These are phyloP conservation scores for Trichoderma atroviride DNA, from an alignment of 2,329 filamentous ascomycete species.

Conservation along the genomic window DNA sequence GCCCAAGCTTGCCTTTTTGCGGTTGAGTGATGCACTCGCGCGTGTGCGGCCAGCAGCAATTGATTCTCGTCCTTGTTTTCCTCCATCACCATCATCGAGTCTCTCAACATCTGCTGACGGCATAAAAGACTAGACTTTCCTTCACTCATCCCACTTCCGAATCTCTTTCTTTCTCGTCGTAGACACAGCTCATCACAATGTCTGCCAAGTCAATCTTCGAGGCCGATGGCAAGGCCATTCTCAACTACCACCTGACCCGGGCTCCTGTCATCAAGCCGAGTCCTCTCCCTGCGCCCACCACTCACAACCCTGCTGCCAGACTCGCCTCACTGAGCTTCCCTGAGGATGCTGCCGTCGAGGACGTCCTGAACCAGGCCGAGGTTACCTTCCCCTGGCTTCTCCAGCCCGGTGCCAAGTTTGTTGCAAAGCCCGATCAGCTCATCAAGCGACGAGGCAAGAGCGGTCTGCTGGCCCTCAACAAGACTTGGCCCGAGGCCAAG, in stretches of 20 bases:
- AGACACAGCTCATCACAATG: slow-evolving; percentile 44
- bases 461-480: slow-evolving; percentile 93
- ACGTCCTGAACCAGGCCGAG: slow-evolving; percentile 93
- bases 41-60: slow-evolving; percentile 17
- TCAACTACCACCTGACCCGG: slow-evolving; percentile 99
- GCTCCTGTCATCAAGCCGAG: slow-evolving; percentile 97
- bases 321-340: slow-evolving; percentile 92
- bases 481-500: slow-evolving; percentile 91
- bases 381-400: slow-evolving; percentile 96
- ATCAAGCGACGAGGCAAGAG: slow-evolving; percentile 99
- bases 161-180: slow-evolving; percentile 29
- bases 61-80: not conserved
- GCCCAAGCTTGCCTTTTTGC: slow-evolving; percentile 14
- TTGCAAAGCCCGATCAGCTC: slow-evolving; percentile 98
- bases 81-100: not conserved
- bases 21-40: not conserved
- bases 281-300: slow-evolving; percentile 79
- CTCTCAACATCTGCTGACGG: slow-evolving; percentile 26
- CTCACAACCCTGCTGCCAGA: slow-evolving; percentile 90
- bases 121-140: slow-evolving; percentile 23
- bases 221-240: slow-evolving; percentile 99
- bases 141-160: not conserved
- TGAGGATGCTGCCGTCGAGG: slow-evolving; percentile 79
- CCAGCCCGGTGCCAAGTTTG: slow-evolving; percentile 81
- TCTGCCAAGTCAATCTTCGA: slow-evolving; percentile 91